phyloP scores from a whole-genome alignment of 2,329 filamentous ascomycete species.

The Gaeumannomyces sp. region DNA sequence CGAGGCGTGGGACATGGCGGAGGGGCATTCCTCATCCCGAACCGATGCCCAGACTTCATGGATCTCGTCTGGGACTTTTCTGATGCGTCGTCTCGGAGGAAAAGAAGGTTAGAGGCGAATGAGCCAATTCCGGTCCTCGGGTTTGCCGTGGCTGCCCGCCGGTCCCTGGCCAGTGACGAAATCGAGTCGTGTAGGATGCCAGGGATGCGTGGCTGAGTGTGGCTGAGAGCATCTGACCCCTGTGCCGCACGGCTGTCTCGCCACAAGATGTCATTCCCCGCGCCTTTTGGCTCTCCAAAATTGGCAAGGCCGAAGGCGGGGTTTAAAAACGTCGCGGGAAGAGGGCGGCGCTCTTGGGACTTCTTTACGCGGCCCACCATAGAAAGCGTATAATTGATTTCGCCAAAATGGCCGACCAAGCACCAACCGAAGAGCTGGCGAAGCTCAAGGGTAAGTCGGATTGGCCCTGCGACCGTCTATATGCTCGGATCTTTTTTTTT shows the following conservation, averaged over 20 bases:
- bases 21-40: conserved; percentile 58
- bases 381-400: background rate
- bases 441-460: conserved; percentile 32
- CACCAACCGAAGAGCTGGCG: conserved; percentile 32
- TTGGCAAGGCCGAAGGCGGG: background rate
- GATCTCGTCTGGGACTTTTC: background rate
- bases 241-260: background rate
- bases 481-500: background rate
- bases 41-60: conserved; percentile 2
- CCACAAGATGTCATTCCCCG: background rate
- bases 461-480: background rate
- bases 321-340: background rate
- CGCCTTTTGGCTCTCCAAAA: background rate
- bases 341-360: background rate
- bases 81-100: background rate
- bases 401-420: conserved; percentile 32
- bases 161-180: conserved; percentile 5
- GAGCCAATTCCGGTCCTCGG: background rate
- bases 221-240: background rate
- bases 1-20: conserved; percentile 28
- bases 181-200: background rate
- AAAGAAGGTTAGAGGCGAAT: background rate
- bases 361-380: background rate
- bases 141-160: background rate
- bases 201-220: background rate